phyloP scores from a whole-genome alignment of 2,329 filamentous ascomycete genomes.

The Fusarium nematophilum region DNA sequence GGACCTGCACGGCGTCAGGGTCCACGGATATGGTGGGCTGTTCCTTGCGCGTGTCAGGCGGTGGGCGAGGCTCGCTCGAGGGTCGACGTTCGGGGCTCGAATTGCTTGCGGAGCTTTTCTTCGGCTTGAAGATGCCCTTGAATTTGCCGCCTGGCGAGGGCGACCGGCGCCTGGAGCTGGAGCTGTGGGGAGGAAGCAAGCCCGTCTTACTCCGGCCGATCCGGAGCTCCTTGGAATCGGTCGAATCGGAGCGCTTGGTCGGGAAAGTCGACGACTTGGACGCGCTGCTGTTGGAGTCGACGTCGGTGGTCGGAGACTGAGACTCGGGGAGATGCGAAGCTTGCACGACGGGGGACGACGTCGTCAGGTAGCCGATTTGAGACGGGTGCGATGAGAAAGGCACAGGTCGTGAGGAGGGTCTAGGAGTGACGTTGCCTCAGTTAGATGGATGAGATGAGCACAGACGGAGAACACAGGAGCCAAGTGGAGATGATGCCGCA shows the following conservation, averaged over 20 bases:
- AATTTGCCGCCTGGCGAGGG: slow-evolving; percentile 78
- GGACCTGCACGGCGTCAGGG: slow-evolving; percentile 33
- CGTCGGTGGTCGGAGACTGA: slow-evolving; percentile 33
- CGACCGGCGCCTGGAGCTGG: slow-evolving; percentile 65
- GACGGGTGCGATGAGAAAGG: slow-evolving; percentile 67
- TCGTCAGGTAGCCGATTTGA: slow-evolving; percentile 74
- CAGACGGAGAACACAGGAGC: slow-evolving; percentile 23
- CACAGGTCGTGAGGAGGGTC: slow-evolving; percentile 44
- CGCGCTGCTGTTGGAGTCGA: slow-evolving; percentile 40
- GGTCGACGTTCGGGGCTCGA: slow-evolving; percentile 38
- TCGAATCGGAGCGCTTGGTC: slow-evolving; percentile 38
- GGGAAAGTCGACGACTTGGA: slow-evolving; percentile 43
- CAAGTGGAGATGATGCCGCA: slow-evolving; percentile 28
- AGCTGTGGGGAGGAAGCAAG: slow-evolving; percentile 48
- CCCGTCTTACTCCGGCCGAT: slow-evolving; percentile 43
- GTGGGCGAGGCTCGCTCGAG: slow-evolving; percentile 32
- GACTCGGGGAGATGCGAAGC: slow-evolving; percentile 57
- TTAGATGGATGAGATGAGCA: slow-evolving; percentile 27
- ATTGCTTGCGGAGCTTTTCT: slow-evolving; percentile 35
- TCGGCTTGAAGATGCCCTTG: slow-evolving; percentile 69
- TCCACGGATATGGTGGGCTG: slow-evolving; percentile 34
- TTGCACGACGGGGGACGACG: slow-evolving; percentile 75
- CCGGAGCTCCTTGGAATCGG: slow-evolving; percentile 40
- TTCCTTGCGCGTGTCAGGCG: slow-evolving; percentile 29
- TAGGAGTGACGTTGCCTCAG: slow-evolving; percentile 40